Evolutionary conservation across 495 filamentous ascomycete genomes (phyloP), one percentile per base, ranked within the genome.

Genomic region (Neurospora sp.): DNA sequence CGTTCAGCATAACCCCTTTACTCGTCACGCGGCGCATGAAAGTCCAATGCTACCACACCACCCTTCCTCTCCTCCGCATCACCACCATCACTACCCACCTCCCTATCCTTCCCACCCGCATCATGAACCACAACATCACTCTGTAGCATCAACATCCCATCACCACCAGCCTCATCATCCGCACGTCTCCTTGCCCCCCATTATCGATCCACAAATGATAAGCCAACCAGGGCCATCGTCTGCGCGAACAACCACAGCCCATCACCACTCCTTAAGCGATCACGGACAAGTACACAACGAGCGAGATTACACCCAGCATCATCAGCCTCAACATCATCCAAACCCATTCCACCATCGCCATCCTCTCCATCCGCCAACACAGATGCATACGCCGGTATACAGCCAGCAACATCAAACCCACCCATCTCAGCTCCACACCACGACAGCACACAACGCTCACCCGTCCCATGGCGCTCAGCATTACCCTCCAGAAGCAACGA

Each of bases 191-290:
- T 76, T 76, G 5, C 73, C 75, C 12, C 69, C 75, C 2, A 69
- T 76, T 14, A 85, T 86, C 76, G 83, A 86, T 72, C 85, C 85
- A n/a, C 83, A 85, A 73, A 84, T 86, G 71, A 86, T 86, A 72
- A 83, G 77, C 16, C 84, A 85, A 44, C 74, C 78, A 31, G 75
- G 75, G 11, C 69, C 75, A 37, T 74, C 76, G 35, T 66, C 74
- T 40, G 12, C 22, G 37, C 70, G 37, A 76, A 76, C 20, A 53
- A 76, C 69, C 71, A 73, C 18, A 53, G 73, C 71, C 68, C 71
- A 35, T 72, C 42, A 76, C 10, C 78, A 70, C 0, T 16, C 27
- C 22, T 1, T 31, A 31, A 31, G 53, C 53, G 20, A 61, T 14
- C 74, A 74, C 16, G 76, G 73, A n/a, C 75, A 71, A 61, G 76